phyloP scores from a whole-genome alignment of 2,329 filamentous ascomycete species.

The Neophaeococcomyces mojaviensis region DNA sequence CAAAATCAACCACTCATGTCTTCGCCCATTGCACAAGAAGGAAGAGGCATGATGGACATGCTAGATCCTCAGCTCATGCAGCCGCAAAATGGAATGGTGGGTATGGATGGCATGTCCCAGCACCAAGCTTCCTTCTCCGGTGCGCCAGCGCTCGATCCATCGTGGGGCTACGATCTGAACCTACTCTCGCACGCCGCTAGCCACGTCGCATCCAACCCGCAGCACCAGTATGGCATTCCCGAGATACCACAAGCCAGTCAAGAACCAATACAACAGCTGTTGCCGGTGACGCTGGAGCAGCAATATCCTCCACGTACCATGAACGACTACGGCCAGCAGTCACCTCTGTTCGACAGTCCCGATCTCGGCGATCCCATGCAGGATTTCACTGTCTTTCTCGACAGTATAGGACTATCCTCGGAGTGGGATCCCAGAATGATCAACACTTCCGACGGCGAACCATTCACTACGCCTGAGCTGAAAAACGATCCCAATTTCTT shows the following conservation, averaged over 20 bases:
- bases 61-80: conserved; percentile 38
- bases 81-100: conserved; percentile 27
- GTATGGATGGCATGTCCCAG: conserved; percentile 27
- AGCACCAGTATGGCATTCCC: conserved; percentile 24
- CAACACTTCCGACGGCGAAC: conserved; percentile 18
- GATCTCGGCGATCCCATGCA: conserved; percentile 43
- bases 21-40: conserved; percentile 30
- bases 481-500: conserved; percentile 28
- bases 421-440: conserved; percentile 44
- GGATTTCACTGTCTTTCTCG: conserved; percentile 42
- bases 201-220: conserved; percentile 41
- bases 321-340: conserved; percentile 20
- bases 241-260: conserved; percentile 19
- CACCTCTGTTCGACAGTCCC: conserved; percentile 36
- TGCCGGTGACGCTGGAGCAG: conserved; percentile 18
- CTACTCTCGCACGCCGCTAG: conserved; percentile 42
- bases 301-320: conserved; percentile 22
- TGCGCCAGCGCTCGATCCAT: conserved; percentile 41
- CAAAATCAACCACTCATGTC: conserved; percentile 29
- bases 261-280: conserved; percentile 20
- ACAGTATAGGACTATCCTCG: conserved; percentile 42
- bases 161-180: conserved; percentile 45
- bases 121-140: conserved; percentile 35
- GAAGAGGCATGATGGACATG: conserved; percentile 38
- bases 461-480: conserved; percentile 32